A percentile compares a stretch with the other conserved stretches of the same genome.
Evolutionary conservation across 129 eudicot species (phyloP).

Genomic region (Chrysanthemum seticuspe): DNA sequence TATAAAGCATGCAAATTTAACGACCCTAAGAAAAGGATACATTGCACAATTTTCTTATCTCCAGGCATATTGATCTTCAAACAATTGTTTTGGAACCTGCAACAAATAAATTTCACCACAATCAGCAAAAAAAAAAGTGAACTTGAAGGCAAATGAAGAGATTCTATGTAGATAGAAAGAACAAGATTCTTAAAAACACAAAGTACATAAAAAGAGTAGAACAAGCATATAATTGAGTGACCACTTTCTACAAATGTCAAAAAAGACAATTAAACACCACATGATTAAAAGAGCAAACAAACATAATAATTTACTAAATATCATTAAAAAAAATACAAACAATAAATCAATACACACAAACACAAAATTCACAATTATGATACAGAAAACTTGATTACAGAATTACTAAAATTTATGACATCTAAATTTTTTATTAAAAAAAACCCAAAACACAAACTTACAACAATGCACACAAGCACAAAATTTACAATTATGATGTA

Average conservation of each 20-base stretch:
- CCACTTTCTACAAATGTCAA: slow-evolving; percentile 22
- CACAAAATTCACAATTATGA: too few relatives aligned
- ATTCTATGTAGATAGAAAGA: slow-evolving; percentile 34
- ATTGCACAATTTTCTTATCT: slow-evolving; percentile 51
- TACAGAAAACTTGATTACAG: too few relatives aligned
- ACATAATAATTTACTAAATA: not conserved
- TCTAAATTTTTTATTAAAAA: too few relatives aligned
- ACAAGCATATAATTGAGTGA: slow-evolving; percentile 5
- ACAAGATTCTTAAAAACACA: slow-evolving; percentile 26
- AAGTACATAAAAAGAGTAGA: slow-evolving; percentile 4
- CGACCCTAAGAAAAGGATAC: slow-evolving; percentile 46
- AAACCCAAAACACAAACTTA: too few relatives aligned
- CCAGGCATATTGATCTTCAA: slow-evolving; percentile 56
- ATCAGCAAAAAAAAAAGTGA: not conserved
- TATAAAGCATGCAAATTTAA: not conserved
- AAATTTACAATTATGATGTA: too few relatives aligned
- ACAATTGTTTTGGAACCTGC: slow-evolving; percentile 9
- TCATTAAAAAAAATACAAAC: not conserved
- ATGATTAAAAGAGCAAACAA: not conserved
- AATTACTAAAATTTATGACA: too few relatives aligned
- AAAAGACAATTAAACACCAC: slow-evolving; percentile 3
- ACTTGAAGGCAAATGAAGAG: slow-evolving; percentile 20
- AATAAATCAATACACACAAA: not conserved
- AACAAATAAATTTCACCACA: slow-evolving; percentile 3
- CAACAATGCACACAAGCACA: too few relatives aligned